Evolutionary conservation across 768 basidiomycete genomes (phyloP), one percentile per base, ranked within the genome.

Genomic region (Tylopilus subfusipes): DNA sequence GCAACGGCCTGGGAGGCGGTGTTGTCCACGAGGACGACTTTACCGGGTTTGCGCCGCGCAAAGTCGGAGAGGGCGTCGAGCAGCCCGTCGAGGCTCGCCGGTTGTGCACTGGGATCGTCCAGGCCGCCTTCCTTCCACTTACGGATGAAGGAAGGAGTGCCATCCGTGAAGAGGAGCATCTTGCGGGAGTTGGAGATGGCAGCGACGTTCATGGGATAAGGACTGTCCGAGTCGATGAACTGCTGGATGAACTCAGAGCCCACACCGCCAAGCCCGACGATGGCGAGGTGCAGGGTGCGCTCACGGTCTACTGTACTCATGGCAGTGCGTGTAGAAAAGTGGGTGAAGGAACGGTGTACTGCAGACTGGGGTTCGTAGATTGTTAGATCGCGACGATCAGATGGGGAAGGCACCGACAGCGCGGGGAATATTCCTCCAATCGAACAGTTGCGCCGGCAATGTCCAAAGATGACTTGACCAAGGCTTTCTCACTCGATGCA

Each of bases 211-310:
- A 90, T 84, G n/a, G 73, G 76, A 63, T 63, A 61, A 3, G 88
- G 84, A 33, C 85, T 78, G 13, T 55, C 38, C 4, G 24, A 34
- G 7, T 85, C 75, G 45, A 83, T 77, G 22, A 98, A 78, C 71
- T 98, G 97, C 39, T 78, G 71, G 69, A 98, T 78, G 63, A 98
- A 82, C 66, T 93, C 91, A 38, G 82, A 78, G 27, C 97, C 97
- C 24, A 99, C 97, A 49, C 96, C 88, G 4, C 97, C 97, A 30
- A 93, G 82, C 54, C 97, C 97, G 52, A 98, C 78, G 59, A 97
- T 79, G 42, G 92, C 92, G 50, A 98, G 83, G 12, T 70, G 59
- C 50, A 73, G 75, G 69, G 55, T 75, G 66, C 58, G 66, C 62
- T 63, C 63, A 22, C 22, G 61, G 24, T 47, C 46, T 12, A 46